Percentiles rank a stretch among this genome's conserved stretches.
These are phyloP conservation scores for Afroboletus lepidellus DNA, from an alignment of 1,284 basidiomycete species.

Conservation along the genomic window DNA sequence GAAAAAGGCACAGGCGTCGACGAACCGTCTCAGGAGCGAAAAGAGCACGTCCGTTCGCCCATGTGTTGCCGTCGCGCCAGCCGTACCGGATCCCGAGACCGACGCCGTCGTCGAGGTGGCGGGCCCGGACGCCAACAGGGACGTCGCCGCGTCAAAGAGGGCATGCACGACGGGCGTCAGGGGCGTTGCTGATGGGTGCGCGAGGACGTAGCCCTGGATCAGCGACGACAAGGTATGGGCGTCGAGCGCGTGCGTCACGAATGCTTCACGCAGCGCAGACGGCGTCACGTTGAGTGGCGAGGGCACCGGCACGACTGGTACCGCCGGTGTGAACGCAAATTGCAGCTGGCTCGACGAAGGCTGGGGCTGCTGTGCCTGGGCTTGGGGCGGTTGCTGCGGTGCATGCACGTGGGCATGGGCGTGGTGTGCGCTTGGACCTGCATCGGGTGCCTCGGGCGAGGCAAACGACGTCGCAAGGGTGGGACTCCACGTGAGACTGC, in stretches of 20 bases:
- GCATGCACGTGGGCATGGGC: constrained; percentile 9
- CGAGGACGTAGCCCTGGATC: constrained; percentile 45
- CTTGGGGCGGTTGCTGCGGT: constrained; percentile 3
- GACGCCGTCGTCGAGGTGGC: constrained; percentile 31
- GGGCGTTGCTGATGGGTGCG: constrained; percentile 46
- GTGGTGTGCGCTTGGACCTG: constrained; percentile 9
- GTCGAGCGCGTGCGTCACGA: constrained; percentile 44
- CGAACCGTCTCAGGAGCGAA: constrained; percentile 44
- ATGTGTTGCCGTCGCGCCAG: constrained; percentile 4
- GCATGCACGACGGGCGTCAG: constrained; percentile 47
- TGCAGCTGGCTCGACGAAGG: constrained; percentile 33
- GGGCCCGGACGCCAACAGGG: constrained; percentile 20
- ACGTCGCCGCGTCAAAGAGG: constrained; percentile 46
- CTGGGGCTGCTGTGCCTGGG: neutral
- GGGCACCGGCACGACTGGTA: constrained; percentile 23
- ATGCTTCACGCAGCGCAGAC: constrained; percentile 46
- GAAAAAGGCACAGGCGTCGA: constrained; percentile 51
- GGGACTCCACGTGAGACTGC: constrained; percentile 32
- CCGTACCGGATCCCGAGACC: constrained; percentile 17
- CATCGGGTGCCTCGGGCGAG: constrained; percentile 11
- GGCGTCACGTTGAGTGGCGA: constrained; percentile 36
- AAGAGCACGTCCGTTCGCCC: constrained; percentile 18
- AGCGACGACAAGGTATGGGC: constrained; percentile 46
- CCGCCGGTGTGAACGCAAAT: constrained; percentile 33
- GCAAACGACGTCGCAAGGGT: constrained; percentile 31